Conservation (phyloP, 2,329 filamentous ascomycete species). For the Fragosphaeria purpurea region DNA sequence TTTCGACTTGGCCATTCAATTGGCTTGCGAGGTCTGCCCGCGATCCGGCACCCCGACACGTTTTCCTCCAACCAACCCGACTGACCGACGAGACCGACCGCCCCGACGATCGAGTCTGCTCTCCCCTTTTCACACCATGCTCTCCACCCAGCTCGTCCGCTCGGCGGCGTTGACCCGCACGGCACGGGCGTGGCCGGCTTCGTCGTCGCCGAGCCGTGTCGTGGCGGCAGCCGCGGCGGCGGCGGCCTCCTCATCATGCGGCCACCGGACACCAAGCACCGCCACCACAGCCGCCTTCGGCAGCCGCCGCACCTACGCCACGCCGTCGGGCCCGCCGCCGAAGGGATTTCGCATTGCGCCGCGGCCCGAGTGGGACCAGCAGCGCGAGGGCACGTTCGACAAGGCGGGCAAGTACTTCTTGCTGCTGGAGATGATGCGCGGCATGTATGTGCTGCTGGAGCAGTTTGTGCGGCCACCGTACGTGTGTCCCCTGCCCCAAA, state of each 20-base stretch:
- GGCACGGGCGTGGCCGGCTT: slow-evolving; percentile 2
- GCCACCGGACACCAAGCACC: neutral
- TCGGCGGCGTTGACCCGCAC: slow-evolving; percentile 1
- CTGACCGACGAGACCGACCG: too few species aligned
- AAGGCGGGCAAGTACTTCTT: slow-evolving; percentile 89
- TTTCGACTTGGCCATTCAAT: neutral
- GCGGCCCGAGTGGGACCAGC: slow-evolving; percentile 70
- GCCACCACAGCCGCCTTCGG: neutral
- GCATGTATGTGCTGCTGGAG: slow-evolving; percentile 96
- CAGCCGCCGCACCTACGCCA: slow-evolving; percentile 39
- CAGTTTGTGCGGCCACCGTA: slow-evolving; percentile 98
- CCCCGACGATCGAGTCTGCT: neutral
- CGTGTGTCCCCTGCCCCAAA: slow-evolving; percentile 32
- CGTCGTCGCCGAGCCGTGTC: neutral
- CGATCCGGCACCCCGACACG: too few species aligned
- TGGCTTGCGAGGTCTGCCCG: too few species aligned
- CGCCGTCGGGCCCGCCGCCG: slow-evolving; percentile 69
- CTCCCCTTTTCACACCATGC: slow-evolving; percentile 8
- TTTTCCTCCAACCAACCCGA: too few species aligned
- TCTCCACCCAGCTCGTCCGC: slow-evolving; percentile 13
- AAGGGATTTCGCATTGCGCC: slow-evolving; percentile 68
- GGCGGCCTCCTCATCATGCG: neutral
- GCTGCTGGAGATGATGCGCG: slow-evolving; percentile 87
- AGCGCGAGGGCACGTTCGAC: slow-evolving; percentile 67
- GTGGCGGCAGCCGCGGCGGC: neutral